A percentile compares a stretch with the other conserved stretches of the same genome.
Evolutionary conservation across 352 stramenopile species (phyloP).

Genomic region (Phytopythium montanum): DNA sequence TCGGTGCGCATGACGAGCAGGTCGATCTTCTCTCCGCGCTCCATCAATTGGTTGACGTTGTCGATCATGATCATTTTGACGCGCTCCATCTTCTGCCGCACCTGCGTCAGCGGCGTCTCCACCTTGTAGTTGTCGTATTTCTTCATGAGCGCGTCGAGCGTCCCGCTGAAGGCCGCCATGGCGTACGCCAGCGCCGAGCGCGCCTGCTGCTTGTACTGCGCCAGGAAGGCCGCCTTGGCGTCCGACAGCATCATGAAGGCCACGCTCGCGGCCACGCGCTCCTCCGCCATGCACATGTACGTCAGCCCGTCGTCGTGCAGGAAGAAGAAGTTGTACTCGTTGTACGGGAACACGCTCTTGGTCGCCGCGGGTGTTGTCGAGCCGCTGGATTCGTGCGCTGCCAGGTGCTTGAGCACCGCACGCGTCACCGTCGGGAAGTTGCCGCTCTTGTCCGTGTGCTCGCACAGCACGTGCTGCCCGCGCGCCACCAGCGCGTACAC

Average conservation of each 20-base stretch:
- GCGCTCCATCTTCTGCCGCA: slow-evolving; percentile 96
- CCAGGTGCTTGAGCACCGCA: slow-evolving; percentile 67
- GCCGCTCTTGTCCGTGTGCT: slow-evolving; percentile 67
- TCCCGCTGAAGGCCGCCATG: slow-evolving; percentile 57
- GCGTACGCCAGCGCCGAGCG: slow-evolving; percentile 70
- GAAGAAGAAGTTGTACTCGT: slow-evolving; percentile 84
- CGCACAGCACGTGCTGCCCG: slow-evolving; percentile 72
- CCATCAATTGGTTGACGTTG: slow-evolving; percentile 98
- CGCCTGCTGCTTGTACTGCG: slow-evolving; percentile 56
- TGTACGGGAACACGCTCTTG: slow-evolving; percentile 74
- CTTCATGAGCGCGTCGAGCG: slow-evolving; percentile 66
- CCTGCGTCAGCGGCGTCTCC: slow-evolving; percentile 71
- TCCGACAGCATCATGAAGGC: slow-evolving; percentile 73
- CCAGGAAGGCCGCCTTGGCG: slow-evolving; percentile 57
- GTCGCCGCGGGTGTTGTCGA: slow-evolving; percentile 12
- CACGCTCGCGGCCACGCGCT: slow-evolving; percentile 68
- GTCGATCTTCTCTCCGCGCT: slow-evolving; percentile 99
- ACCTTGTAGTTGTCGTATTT: slow-evolving; percentile 85
- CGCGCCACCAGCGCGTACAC: slow-evolving; percentile 72
- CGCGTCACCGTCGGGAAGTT: slow-evolving; percentile 79
- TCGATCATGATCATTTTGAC: slow-evolving; percentile 98
- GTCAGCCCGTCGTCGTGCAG: slow-evolving; percentile 64
- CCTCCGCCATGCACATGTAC: slow-evolving; percentile 84
- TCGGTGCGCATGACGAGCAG: slow-evolving; percentile 81
- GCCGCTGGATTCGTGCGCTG: slow-evolving; percentile 38